Base-by-base conservation (phyloP, 176 grass and related monocot species). In the Avena eriantha region DNA sequence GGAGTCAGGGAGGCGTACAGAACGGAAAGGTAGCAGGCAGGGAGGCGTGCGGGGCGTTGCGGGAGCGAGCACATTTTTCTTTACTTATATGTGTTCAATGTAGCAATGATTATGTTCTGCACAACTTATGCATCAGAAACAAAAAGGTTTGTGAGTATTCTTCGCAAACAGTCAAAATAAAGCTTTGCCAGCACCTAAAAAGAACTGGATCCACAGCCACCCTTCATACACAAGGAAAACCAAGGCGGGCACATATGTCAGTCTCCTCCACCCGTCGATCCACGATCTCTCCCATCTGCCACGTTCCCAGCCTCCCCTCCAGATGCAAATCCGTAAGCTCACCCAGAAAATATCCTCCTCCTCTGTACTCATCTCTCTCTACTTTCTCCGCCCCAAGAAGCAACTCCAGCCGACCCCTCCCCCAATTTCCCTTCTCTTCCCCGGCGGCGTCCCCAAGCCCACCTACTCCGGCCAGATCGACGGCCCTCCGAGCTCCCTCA, bases 371-470 rank as follows among this genome's bases (percentile, higher is more conserved):
- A 50, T 84, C 63, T 53, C 49, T 43, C 45, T 54, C 77, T 29
- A 76, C 22, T 66, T 71, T 29, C 79, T 69, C 60, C 79, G 79
- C 63, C 51, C 80, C 73, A 53, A 60, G 53, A 90, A 86, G 19
- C 26, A 67, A 55, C 26, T 77, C 73, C 46, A 61, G 49, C 35
- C 59, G 15, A 80, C 72, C 41, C 36, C 58, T 80, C 79, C 36
- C 56, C 80, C 54, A 81, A 85, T 82, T 88, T 78, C 72, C 90
- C 72, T 73, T 65, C 82, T 78, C 90, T 88, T 76, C 90, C 63
- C 90, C 86, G 82, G 82, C 78, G 86, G 77, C 86, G 90, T 88
- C 82, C 86, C 90, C 86, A 88, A 47, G 31, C 51, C 53, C 51
- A 45, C 31, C 31, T 60, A 34, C 74, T 68, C 70, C 82, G 77